These are phyloP conservation scores for Pluteus cervinus DNA, from an alignment of 768 basidiomycete species.

Conservation along the genomic window DNA sequence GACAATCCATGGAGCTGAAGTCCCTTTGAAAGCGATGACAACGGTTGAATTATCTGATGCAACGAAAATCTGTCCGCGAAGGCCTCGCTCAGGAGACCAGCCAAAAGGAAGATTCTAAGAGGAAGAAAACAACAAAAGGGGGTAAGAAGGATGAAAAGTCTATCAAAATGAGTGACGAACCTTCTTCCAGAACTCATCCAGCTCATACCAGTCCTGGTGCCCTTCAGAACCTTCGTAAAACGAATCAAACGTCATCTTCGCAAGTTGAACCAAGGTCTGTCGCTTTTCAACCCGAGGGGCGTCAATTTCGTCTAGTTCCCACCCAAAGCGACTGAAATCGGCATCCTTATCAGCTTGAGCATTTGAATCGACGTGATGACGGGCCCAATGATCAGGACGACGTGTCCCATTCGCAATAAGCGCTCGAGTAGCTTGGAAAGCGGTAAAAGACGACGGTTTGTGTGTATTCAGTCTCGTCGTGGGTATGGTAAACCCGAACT, in stretches of 20 bases:
- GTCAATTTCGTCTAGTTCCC: slow-evolving; percentile 52
- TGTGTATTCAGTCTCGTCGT: slow-evolving; percentile 30
- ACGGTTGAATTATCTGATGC: slow-evolving; percentile 78
- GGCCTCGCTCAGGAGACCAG: slow-evolving; percentile 79
- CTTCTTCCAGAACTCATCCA: slow-evolving; percentile 29
- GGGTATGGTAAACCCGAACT: slow-evolving; percentile 33
- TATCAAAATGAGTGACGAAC: too few relatives aligned
- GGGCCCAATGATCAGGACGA: slow-evolving; percentile 26
- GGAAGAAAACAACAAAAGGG: neutral
- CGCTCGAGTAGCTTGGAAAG: slow-evolving; percentile 21
- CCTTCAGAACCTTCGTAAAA: slow-evolving; percentile 47
- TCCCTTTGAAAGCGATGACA: slow-evolving; percentile 88
- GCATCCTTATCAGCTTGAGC: too few relatives aligned
- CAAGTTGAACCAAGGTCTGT: slow-evolving; percentile 63
- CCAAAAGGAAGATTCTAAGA: slow-evolving; percentile 67
- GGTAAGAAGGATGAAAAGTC: neutral
- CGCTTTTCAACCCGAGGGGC: slow-evolving; percentile 66
- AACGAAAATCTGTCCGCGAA: slow-evolving; percentile 90
- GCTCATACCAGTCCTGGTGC: slow-evolving; percentile 61
- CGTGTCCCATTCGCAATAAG: too few relatives aligned
- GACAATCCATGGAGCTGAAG: slow-evolving; percentile 64
- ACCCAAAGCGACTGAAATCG: slow-evolving; percentile 34
- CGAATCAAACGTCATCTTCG: slow-evolving; percentile 82
- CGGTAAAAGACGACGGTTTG: slow-evolving; percentile 33
- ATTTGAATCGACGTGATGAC: too few relatives aligned